Evolutionary conservation across 768 basidiomycete genomes (phyloP).

Genomic region (Tricholoma saponaceum): DNA sequence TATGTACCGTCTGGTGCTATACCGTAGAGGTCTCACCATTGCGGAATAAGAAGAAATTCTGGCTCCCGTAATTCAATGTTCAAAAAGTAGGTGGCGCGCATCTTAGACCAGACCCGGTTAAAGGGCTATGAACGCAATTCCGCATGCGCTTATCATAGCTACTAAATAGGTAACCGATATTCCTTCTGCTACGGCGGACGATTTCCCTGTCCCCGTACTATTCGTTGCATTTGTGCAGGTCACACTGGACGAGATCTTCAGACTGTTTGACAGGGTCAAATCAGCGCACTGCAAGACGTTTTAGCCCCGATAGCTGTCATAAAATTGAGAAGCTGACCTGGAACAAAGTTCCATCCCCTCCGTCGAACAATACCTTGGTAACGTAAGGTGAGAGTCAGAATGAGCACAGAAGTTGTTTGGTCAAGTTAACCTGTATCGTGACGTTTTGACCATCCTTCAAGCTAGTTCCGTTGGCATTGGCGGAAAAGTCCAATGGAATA

Average conservation of each 20-base stretch:
- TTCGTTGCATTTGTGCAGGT: constrained; percentile 32
- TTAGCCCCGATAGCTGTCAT: constrained; percentile 2
- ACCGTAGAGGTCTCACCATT: too few species aligned
- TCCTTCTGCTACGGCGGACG: not conserved
- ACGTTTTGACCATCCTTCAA: constrained; percentile 64
- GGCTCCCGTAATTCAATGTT: too few species aligned
- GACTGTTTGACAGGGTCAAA: constrained; percentile 57
- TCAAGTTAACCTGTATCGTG: constrained; percentile 51
- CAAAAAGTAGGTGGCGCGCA: not conserved
- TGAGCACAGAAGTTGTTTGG: not conserved
- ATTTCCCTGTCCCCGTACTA: constrained; percentile 10
- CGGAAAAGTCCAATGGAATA: constrained; percentile 58
- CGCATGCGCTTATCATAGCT: not conserved
- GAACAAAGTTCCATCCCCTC: constrained; percentile 69
- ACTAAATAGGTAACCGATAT: not conserved
- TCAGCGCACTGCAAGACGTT: constrained; percentile 63
- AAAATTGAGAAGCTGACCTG: constrained; percentile 41
- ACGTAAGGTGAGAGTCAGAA: not conserved
- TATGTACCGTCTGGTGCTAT: too few species aligned
- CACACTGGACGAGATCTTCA: constrained; percentile 42
- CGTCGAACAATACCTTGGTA: constrained; percentile 48
- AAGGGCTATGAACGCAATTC: not conserved
- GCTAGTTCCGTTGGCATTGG: constrained; percentile 40
- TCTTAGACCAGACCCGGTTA: not conserved
- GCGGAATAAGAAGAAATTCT: too few species aligned